Evolutionary conservation across 148 eudicot genomes (phyloP), one percentile per base, ranked within the genome.

Genomic region (Vaccinium darrowii): DNA sequence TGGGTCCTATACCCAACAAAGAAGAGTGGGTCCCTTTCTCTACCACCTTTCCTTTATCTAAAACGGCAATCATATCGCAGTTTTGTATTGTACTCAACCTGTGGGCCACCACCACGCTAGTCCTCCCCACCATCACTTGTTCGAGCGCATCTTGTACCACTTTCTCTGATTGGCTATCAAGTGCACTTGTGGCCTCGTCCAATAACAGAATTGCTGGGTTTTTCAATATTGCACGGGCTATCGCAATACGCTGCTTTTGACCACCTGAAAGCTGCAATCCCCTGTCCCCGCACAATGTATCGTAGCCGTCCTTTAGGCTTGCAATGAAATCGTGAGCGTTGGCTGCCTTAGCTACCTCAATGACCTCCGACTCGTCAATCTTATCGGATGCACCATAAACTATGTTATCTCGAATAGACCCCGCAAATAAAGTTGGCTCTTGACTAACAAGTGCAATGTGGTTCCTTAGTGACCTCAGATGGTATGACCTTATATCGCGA

Each of bases 381-480:
- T 69, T 14, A 12, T 69, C 43, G 5, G 16, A 69, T 30, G 15
- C 43, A 25, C 74, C 43, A 3, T 69, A 69, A 1, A 39, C 27
- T 43, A 69, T 69, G 74, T 69, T 69, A 27, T 69, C 74, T 69
- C 74, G 74, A 69, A 69, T 30, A 5, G 74, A 27, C 8, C 74
- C 74, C 3, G 74, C 43, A 1, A 69, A 69, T 13, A 30, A 6
- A 69, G 74, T 69, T 5, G 74, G 74, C 43, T 69, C 74, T 27
- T 69, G 74, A 69, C 74, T 69, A 1, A 69, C 74, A 69, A 69
- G 74, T 30, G 74, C 74, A 69, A 69, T 69, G 74, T 69, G 74
- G 74, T 5, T 69, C 16, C 74, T 69, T 5, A 69, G 74, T 30
- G 74, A 69, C 15, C 74, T 69, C 43, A 69, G 7, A 30, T 30